Base-by-base conservation (phyloP, 345 rosid species). In the Viola odorata region DNA sequence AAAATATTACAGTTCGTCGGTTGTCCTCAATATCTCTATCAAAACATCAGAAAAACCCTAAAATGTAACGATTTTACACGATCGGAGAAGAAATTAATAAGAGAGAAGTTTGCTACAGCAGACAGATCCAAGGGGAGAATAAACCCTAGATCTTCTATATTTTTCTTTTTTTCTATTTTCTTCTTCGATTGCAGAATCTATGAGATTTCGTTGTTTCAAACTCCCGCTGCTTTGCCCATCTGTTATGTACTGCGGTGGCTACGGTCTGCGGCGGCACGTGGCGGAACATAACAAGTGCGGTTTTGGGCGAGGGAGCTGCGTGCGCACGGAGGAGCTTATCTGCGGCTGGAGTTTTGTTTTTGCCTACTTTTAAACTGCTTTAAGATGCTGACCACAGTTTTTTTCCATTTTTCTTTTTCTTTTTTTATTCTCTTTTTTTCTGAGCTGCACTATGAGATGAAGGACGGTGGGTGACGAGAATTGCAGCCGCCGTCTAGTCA, bases 71-170 rank as follows among this genome's bases (percentile, higher is more conserved):
- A 69, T 11, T n/a, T n/a, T 1, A 57, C 7, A 50, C 15, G 45
- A 63, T 60, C 36, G 50, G 58, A 49, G 32, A 5, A 60, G 42
- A 40, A 50, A 59, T 12, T 57, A 23, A 0, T 23, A 23, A 23
- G 32, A 23, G 32, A 23, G 32, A 23, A 23, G 32, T 23, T 23
- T 23, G 32, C 32, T 23, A 2, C 2, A 23, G 4, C 62, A 68
- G 75, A 75, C 78, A 73, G 80, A 81, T 76, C 70, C 75, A 41
- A 77, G 78, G 69, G 53, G 32, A 23, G 32, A 23, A 23, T 23
- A 23, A 82, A 79, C 86, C 87, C 91, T 83, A 85, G 83, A 83
- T 75, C 81, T 84, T 77, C 85, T 68, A 77, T 40, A 44, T 40
- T 12, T 62, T 32, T 1, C 48, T 58, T 60, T 44, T 8, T 23